Evolutionary conservation across 2,329 filamentous ascomycete species (phyloP).

Genomic region (Pseudopyrenochaeta lycopersici): DNA sequence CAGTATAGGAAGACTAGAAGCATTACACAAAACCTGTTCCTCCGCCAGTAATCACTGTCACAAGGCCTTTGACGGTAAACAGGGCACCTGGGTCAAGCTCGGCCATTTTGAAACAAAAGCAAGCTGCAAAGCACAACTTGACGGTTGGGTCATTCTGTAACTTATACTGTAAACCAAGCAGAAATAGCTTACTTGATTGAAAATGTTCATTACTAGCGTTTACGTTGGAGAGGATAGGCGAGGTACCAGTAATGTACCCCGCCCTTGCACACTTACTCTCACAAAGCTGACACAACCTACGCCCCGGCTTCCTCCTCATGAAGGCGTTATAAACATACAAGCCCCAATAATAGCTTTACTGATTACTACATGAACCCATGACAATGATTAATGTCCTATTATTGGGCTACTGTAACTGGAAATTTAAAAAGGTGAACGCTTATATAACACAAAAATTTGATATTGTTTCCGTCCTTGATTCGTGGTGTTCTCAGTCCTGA

Average conservation of each 20-base stretch:
- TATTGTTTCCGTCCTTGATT: no score
- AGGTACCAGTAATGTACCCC: conserved; percentile 2
- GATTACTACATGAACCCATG: no score
- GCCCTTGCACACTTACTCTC: neutral
- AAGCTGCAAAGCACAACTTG: no score
- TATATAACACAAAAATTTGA: no score
- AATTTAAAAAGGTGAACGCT: no score
- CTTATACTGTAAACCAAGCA: neutral
- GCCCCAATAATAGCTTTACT: no score
- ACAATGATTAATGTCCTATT: no score
- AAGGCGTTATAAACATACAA: no score
- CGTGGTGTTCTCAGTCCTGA: no score
- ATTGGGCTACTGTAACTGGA: no score
- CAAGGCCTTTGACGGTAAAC: conserved; percentile 25
- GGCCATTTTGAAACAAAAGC: conserved; percentile 13
- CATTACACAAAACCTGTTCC: conserved; percentile 15
- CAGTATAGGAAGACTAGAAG: neutral
- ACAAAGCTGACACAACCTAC: neutral
- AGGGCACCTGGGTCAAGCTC: conserved; percentile 14
- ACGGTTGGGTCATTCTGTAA: no score
- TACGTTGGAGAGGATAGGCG: neutral
- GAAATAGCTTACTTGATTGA: neutral
- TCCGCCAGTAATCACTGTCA: conserved; percentile 31
- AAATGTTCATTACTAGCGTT: neutral
- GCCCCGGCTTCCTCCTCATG: no score